These are phyloP conservation scores for Dittrichia graveolens DNA, from an alignment of 129 eudicot species.

Conservation along the genomic window DNA sequence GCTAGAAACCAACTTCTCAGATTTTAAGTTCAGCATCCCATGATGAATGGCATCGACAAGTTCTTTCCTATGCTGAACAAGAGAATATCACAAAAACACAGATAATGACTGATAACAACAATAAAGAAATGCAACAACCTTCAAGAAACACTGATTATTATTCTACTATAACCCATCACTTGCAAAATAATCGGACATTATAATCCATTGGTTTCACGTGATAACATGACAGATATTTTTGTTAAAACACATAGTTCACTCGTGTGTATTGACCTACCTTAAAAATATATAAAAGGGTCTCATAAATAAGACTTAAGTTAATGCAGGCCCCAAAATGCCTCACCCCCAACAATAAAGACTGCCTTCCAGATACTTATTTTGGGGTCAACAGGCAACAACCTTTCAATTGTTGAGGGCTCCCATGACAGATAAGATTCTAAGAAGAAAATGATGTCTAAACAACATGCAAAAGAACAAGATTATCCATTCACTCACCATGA, in stretches of 20 bases:
- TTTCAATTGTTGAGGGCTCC: slow-evolving; percentile 5
- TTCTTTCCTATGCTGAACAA: slow-evolving; percentile 83
- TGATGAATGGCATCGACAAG: slow-evolving; percentile 81
- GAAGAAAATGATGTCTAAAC: slow-evolving; percentile 10
- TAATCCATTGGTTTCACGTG: slow-evolving; percentile 20
- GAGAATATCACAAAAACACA: slow-evolving; percentile 2
- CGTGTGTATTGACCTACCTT: slow-evolving; percentile 20
- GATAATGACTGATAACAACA: slow-evolving; percentile 24
- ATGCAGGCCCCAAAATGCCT: too few relatives aligned
- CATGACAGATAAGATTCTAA: slow-evolving; percentile 6
- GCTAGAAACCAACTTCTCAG: slow-evolving; percentile 66
- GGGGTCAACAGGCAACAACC: slow-evolving; percentile 17
- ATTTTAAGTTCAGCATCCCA: slow-evolving; percentile 72
- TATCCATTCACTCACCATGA: slow-evolving; percentile 47
- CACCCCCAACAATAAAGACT: background rate
- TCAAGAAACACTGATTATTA: slow-evolving; percentile 2
- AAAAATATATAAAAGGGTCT: slow-evolving; percentile 3
- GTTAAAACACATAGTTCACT: background rate
- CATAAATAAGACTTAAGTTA: too few relatives aligned
- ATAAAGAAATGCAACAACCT: slow-evolving; percentile 5
- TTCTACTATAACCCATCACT: slow-evolving; percentile 9
- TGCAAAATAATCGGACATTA: slow-evolving; percentile 1
- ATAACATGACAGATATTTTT: slow-evolving; percentile 10
- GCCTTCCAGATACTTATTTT: background rate
- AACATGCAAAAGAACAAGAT: background rate